phyloP scores from a whole-genome alignment of 1,284 basidiomycete species.

The Puccinia hordei region DNA sequence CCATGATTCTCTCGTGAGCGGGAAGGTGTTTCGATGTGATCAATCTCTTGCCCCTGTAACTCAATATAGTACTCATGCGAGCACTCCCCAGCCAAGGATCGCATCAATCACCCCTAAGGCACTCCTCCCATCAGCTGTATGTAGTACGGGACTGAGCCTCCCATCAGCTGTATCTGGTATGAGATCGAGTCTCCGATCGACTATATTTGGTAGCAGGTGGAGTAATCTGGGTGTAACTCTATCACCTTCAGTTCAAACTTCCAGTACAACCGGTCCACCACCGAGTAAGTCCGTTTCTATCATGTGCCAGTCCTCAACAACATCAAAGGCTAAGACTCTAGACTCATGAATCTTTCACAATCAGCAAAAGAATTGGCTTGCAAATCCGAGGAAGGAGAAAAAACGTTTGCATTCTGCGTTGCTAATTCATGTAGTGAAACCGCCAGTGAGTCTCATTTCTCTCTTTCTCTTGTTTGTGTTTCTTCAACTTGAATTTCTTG shows the following conservation, averaged over 20 bases:
- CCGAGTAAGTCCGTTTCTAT: constrained; percentile 20
- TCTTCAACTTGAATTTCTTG: not conserved
- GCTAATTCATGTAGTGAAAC: constrained; percentile 20
- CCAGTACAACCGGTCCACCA: constrained; percentile 9
- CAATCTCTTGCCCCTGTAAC: constrained; percentile 23
- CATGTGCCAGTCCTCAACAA: not conserved
- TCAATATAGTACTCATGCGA: no score
- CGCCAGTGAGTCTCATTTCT: constrained; percentile 11
- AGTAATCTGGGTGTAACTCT: not conserved
- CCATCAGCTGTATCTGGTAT: no score
- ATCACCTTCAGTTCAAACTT: not conserved
- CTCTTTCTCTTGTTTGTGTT: not conserved
- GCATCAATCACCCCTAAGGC: not conserved
- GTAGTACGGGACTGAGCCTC: no score
- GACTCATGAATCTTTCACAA: not conserved
- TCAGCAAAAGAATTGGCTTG: constrained; percentile 32
- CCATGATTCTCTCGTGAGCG: not conserved
- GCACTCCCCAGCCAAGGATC: not conserved
- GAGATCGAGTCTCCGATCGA: no score
- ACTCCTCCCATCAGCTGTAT: not conserved
- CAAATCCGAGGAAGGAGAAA: constrained; percentile 9
- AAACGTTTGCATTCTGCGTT: constrained; percentile 23
- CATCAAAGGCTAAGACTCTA: not conserved
- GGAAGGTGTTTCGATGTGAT: constrained; percentile 14
- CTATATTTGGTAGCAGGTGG: not conserved